Evolutionary conservation across 2,329 filamentous ascomycete genomes (phyloP).

Genomic region (Monilinia aucupariae): DNA sequence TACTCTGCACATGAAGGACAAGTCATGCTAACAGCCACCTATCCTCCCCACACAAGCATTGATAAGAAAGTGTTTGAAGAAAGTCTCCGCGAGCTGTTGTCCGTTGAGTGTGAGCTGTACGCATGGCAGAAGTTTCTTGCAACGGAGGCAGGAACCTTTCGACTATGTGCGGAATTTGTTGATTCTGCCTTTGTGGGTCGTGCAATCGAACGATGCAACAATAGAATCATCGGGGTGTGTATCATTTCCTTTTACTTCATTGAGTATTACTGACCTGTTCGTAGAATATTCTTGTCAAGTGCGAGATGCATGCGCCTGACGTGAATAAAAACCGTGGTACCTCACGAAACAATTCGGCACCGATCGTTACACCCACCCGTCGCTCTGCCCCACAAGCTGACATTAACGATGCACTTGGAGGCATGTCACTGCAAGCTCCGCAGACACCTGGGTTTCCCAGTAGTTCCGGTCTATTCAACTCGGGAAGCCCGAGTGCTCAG

Average conservation of each 20-base stretch:
- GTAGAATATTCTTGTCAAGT: slow-evolving; percentile 17
- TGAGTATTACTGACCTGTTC: neutral
- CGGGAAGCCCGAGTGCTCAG: slow-evolving; percentile 13
- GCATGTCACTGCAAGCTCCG: slow-evolving; percentile 15
- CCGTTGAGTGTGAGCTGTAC: slow-evolving; percentile 47
- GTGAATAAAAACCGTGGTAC: slow-evolving; percentile 1
- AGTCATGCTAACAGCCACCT: slow-evolving; percentile 46
- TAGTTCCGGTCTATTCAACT: slow-evolving; percentile 5
- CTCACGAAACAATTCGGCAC: neutral
- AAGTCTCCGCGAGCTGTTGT: slow-evolving; percentile 40
- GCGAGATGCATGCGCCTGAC: slow-evolving; percentile 19
- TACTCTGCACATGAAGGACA: slow-evolving; percentile 50
- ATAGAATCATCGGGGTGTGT: slow-evolving; percentile 28
- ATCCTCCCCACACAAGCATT: slow-evolving; percentile 24
- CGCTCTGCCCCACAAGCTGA: slow-evolving; percentile 7
- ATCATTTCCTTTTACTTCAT: neutral
- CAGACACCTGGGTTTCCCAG: slow-evolving; percentile 15
- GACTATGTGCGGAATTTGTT: slow-evolving; percentile 49
- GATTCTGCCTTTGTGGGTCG: slow-evolving; percentile 43
- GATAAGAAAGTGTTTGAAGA: slow-evolving; percentile 36
- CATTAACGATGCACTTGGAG: slow-evolving; percentile 12
- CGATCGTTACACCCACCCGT: slow-evolving; percentile 18
- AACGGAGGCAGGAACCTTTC: slow-evolving; percentile 42
- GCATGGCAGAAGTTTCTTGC: slow-evolving; percentile 43
- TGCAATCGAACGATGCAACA: slow-evolving; percentile 41